These are phyloP conservation scores for Larix kaempferi DNA, from an alignment of 75 land plant genomes.

Conservation along the genomic window DNA sequence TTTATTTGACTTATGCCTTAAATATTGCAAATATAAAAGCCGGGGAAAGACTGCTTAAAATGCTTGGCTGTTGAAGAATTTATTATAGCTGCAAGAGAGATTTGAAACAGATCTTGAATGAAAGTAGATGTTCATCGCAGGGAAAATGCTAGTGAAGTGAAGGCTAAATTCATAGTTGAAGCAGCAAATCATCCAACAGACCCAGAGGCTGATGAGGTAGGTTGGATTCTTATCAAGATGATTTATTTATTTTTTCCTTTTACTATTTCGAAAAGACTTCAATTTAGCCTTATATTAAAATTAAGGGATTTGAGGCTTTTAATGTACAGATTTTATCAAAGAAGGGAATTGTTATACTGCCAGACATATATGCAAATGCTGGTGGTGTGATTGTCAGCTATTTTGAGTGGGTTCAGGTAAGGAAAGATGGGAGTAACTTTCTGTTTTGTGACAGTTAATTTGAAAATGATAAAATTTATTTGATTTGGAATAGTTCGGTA, in stretches of 20 bases:
- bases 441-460: background rate
- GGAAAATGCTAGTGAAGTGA: conserved; percentile 39
- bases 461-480: background rate
- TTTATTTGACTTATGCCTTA: background rate
- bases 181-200: conserved; percentile 57
- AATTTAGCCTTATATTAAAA: background rate
- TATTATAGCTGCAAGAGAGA: background rate
- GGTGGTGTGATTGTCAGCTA: conserved; percentile 99
- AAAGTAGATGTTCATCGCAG: conserved; percentile 12
- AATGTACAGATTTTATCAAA: conserved; percentile 32
- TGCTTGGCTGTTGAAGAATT: background rate
- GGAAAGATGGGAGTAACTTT: background rate
- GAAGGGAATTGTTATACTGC: conserved; percentile 45
- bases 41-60: background rate
- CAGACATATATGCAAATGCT: conserved; percentile 63
- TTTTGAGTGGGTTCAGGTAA: conserved; percentile 99
- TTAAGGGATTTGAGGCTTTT: background rate
- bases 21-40: background rate
- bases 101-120: background rate
- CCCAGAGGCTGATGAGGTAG: conserved; percentile 53
- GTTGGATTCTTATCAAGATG: background rate
- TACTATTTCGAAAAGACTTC: background rate
- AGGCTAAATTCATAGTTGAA: conserved; percentile 39
- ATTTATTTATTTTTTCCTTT: conserved; percentile 1
- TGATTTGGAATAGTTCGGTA: background rate